Evolutionary conservation across 495 filamentous ascomycete species (phyloP), one percentile per base, ranked within the genome.

Genomic region (Aspergillus ostianus): DNA sequence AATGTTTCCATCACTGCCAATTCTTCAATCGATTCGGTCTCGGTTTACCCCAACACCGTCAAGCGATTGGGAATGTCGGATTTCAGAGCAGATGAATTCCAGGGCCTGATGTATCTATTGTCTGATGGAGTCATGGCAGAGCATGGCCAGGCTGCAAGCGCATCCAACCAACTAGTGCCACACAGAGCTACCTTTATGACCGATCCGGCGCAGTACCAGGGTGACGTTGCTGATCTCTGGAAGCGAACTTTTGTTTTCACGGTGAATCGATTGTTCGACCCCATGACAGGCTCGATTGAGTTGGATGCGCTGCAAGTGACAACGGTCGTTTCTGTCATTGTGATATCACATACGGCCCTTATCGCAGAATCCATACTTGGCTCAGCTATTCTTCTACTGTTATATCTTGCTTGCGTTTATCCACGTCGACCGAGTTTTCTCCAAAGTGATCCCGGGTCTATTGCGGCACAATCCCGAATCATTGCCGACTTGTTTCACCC

Each of bases 261-360:
- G 0, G 62, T 69, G 27, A 56, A 64, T 23, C 55, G 53, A 18
- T 58, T 69, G 7, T 71, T 71, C 23, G 53, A 67, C 48, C 63
- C 60, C 3, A 49, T 47, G 18, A 32, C 54, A 0, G n/a, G 13
- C 20, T 47, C 62, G 1, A 51, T 19, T 6, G 20, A 13, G 3
- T 27, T 60, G 1, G 17, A 58, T 3, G 64, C 64, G 10, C 49
- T 54, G 18, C 50, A 65, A 29, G 26, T n/a, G 12, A 62, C 47
- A 3, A 3, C n/a, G 10, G 47, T 23, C 9, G 27, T 66, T 13
- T 51, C 59, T 6, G 52, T 63, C 19, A 47, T n/a, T 0, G 65
- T 72, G 17, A 54, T 45, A 6, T 46, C 59, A 32, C 26, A 51
- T 0, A 26, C 67, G 0, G 70, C 65, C n/a, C 9, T 62, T 2